These are phyloP conservation scores for Delitschia confertaspora DNA, from an alignment of 495 filamentous ascomycete genomes.

Conservation along the genomic window DNA sequence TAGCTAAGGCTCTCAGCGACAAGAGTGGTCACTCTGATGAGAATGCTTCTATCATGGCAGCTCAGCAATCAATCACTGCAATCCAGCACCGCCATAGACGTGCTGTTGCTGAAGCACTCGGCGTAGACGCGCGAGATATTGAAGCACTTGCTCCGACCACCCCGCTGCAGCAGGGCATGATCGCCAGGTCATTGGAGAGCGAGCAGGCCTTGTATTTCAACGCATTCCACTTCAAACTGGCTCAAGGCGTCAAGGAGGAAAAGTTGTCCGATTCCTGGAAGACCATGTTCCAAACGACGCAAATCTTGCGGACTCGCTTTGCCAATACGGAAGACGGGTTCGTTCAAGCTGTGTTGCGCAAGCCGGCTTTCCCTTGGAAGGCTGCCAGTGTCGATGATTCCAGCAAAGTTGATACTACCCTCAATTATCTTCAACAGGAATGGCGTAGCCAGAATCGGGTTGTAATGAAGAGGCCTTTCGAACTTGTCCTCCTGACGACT, in stretches of 20 bases:
- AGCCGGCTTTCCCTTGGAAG: constrained; percentile 41
- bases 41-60: constrained; percentile 33
- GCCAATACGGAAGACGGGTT: constrained; percentile 58
- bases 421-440: constrained; percentile 28
- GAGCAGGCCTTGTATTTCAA: constrained; percentile 58
- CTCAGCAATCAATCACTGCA: constrained; percentile 49
- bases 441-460: constrained; percentile 40
- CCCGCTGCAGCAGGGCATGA: constrained; percentile 70
- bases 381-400: constrained; percentile 27
- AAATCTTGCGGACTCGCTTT: constrained; percentile 61
- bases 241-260: constrained; percentile 33
- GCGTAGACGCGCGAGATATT: constrained; percentile 41
- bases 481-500: constrained; percentile 38
- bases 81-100: constrained; percentile 47
- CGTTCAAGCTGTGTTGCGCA: constrained; percentile 56
- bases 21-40: constrained; percentile 22
- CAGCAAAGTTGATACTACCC: constrained; percentile 28
- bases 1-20: constrained; percentile 40
- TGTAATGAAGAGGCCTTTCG: constrained; percentile 35
- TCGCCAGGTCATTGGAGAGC: constrained; percentile 53
- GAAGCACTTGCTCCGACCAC: constrained; percentile 69
- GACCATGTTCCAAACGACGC: constrained; percentile 37
- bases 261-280: constrained; percentile 46
- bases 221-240: constrained; percentile 52
- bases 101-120: constrained; percentile 41